Base-by-base conservation (phyloP, 73 alveolate species). In the Durusdinium trenchii region DNA sequence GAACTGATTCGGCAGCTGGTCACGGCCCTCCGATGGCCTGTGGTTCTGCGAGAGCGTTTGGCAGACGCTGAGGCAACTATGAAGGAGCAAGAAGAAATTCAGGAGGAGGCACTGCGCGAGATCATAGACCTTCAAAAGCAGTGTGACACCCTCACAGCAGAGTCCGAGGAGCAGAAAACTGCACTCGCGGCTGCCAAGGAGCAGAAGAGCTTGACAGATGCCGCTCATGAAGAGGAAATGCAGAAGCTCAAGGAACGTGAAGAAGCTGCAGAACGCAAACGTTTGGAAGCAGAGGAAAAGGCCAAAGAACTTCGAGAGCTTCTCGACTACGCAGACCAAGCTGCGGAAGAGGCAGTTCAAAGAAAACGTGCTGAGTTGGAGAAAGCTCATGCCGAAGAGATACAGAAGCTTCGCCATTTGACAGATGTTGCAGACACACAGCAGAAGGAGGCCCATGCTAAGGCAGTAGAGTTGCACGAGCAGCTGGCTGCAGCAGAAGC, bases 241-340 rank as follows among this genome's bases (percentile, higher is more conserved):
- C 97, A 91, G 45, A 91, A 45, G 87, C 97, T 91, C n/a, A 91
- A 91, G 57, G 97, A 91, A 32, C 67, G 87, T 38, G 97, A 91
- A 36, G 97, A 91, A 35, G 97, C 64, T 43, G 97, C 97, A 46
- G 97, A 91, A 43, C 83, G 84, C 45, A 91, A 91, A 54, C 97
- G 97, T 43, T 73, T 47, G 10, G 97, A 91, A 48, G 97, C 97
- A 20, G 97, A 91, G 97, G 97, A 91, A 87, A 91, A 91, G 48
- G 97, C 97, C 35, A 75, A 91, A 43, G 97, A 91, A 54, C 97
- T 91, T 52, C 71, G 97, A n/a, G 97, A 69, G 76, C 86, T 91
- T n/a, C 97, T 91, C 28, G 97, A 91, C 97, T 91, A 91, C 43
- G 97, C 97, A 48, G 97, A 91, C 87, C 83, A 62, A 43, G 97